phyloP scores from a whole-genome alignment of 441 rosid species.

The Eugenia klotzschiana region DNA sequence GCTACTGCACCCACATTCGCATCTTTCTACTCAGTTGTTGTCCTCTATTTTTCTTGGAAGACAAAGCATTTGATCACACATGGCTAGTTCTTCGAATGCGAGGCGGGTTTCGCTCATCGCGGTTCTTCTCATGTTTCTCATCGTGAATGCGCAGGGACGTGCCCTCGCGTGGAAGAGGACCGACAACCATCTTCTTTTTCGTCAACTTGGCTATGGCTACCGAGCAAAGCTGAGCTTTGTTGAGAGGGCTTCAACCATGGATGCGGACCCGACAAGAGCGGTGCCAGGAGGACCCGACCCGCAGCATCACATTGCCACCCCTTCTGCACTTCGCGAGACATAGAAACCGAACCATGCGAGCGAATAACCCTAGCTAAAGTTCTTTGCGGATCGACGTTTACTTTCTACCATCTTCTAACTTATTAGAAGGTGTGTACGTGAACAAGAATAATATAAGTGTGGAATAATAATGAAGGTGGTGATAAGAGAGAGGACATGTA shows the following conservation, averaged over 20 bases:
- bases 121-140: not conserved
- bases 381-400: not conserved
- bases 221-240: not conserved
- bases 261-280: not conserved
- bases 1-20: not conserved
- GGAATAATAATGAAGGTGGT: not conserved
- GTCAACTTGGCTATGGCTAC: slow-evolving; percentile 6
- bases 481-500: not conserved
- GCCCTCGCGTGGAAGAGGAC: not conserved
- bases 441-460: not conserved
- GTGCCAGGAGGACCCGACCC: slow-evolving; percentile 26
- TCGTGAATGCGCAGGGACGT: slow-evolving; percentile 5
- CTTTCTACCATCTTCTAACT: not conserved
- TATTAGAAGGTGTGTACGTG: not conserved
- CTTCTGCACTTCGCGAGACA: not conserved
- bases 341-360: not conserved
- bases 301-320: slow-evolving; percentile 14
- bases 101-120: not conserved
- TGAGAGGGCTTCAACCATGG: not conserved
- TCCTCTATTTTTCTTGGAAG: not conserved
- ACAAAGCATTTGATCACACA: not conserved
- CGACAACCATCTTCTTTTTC: slow-evolving; percentile 10
- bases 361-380: not conserved
- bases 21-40: not conserved
- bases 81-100: not conserved